Evolutionary conservation across 768 basidiomycete species (phyloP).

Genomic region (Amanita thiersii): DNA sequence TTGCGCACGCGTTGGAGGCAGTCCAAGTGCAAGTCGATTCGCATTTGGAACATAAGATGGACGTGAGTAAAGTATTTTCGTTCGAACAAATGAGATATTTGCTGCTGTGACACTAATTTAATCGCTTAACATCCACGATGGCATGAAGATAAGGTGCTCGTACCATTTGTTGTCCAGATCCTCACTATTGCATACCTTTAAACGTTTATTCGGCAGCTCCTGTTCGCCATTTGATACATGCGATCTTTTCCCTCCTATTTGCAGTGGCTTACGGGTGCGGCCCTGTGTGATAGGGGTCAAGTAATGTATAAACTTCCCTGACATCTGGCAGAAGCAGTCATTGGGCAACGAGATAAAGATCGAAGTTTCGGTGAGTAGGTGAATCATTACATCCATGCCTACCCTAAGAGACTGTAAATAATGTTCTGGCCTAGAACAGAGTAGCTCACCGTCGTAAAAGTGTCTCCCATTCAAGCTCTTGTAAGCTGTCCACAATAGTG

Average conservation of each 20-base stretch:
- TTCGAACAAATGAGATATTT: conserved; percentile 44
- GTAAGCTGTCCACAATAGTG: conserved; percentile 62
- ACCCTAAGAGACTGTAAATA: conserved; percentile 51
- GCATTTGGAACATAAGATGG: conserved; percentile 45
- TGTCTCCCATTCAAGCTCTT: conserved; percentile 56
- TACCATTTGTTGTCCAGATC: no score
- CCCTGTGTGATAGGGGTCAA: conserved; percentile 16
- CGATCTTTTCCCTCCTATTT: no score
- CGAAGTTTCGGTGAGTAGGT: conserved; percentile 68
- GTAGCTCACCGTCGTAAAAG: conserved; percentile 49
- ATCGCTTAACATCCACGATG: neutral
- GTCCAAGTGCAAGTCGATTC: conserved; percentile 46
- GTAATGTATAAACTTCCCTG: conserved; percentile 59
- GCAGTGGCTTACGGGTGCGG: no score
- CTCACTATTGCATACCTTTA: no score
- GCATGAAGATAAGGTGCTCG: neutral
- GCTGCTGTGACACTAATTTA: conserved; percentile 32
- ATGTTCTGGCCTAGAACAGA: neutral
- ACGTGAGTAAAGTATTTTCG: conserved; percentile 61
- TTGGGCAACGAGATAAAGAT: conserved; percentile 77
- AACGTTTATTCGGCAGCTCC: no score
- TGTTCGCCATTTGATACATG: no score
- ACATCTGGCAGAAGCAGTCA: conserved; percentile 76
- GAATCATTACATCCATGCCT: conserved; percentile 68
- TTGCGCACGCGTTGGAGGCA: conserved; percentile 58